phyloP scores from a whole-genome alignment of 2,329 filamentous ascomycete genomes.

The Catunica adiposa region DNA sequence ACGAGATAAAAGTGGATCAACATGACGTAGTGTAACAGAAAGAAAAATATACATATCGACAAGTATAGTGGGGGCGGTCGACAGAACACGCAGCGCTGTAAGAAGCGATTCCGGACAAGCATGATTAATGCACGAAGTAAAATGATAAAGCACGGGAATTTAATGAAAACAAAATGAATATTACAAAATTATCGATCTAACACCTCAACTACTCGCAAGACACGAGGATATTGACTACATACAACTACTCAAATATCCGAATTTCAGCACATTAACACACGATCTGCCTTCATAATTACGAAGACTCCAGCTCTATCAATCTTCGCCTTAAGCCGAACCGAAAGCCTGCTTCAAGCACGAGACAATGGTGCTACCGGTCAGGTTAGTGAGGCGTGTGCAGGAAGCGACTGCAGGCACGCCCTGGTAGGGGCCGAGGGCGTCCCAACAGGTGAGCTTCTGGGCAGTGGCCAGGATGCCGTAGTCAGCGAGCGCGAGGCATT shows the following conservation, averaged over 20 bases:
- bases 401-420: neutral
- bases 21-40: too few relatives aligned
- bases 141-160: too few relatives aligned
- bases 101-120: too few relatives aligned
- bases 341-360: constrained; percentile 9
- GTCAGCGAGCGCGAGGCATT: neutral
- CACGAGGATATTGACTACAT: neutral
- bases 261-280: neutral
- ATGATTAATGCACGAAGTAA: too few relatives aligned
- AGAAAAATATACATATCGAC: too few relatives aligned
- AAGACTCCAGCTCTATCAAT: neutral
- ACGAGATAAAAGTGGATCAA: too few relatives aligned
- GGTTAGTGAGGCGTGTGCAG: constrained; percentile 3
- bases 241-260: neutral
- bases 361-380: constrained; percentile 1
- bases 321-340: neutral
- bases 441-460: neutral
- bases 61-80: too few relatives aligned
- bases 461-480: neutral
- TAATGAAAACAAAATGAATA: too few relatives aligned
- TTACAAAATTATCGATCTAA: too few relatives aligned
- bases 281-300: neutral
- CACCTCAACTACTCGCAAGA: too few relatives aligned
- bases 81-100: too few relatives aligned
- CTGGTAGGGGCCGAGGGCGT: constrained; percentile 8